Evolutionary conservation across 176 grass and related monocot species (phyloP), one percentile per base, ranked within the genome.

Genomic region (Zizania latifolia): DNA sequence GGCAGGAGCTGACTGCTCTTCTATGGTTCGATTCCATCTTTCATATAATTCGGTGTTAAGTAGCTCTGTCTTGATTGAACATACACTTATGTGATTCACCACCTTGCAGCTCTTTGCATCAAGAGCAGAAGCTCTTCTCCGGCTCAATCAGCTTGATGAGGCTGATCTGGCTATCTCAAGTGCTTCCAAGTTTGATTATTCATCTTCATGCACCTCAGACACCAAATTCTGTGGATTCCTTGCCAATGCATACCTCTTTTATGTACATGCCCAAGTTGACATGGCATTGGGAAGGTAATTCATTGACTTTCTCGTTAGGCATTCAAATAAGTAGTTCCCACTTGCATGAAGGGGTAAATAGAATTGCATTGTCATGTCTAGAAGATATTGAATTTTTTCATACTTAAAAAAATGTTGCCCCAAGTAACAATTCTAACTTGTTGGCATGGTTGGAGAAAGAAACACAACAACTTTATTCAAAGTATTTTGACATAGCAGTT

Each of bases 271-370:
- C 36, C 89, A 94, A 79, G 84, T 99, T 86, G 95, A 94, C 82
- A 88, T 94, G 80, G 84, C 89, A 63, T 55, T 77, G 38, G 95
- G 95, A 89, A 99, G 95, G 95, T 99, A 77, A 86, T 77, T 76
- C 61, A 7, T 36, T 13, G 4, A 34, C 13, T 34, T 65, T 59
- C 41, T 23, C 0, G 16, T 57, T 74, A 78, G 66, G 55, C n/a
- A n/a, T 41, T 64, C 44, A 59, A n/a, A 86, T 74, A 72, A 81
- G 11, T 32, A 17, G 43, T 61, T 73, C 7, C 21, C 63, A 34
- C 21, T n/a, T 83, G 35, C 29, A 16, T 74, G 10, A 36, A 35
- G 14, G 5, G 53, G 5, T 17, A 53, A 53, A 14, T n/a, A 39
- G 38, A 31, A 44, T 1, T 11, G n/a, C 15, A 0, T 21, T 68